These are phyloP conservation scores for Russula foetens DNA, from an alignment of 768 basidiomycete genomes.

Conservation along the genomic window DNA sequence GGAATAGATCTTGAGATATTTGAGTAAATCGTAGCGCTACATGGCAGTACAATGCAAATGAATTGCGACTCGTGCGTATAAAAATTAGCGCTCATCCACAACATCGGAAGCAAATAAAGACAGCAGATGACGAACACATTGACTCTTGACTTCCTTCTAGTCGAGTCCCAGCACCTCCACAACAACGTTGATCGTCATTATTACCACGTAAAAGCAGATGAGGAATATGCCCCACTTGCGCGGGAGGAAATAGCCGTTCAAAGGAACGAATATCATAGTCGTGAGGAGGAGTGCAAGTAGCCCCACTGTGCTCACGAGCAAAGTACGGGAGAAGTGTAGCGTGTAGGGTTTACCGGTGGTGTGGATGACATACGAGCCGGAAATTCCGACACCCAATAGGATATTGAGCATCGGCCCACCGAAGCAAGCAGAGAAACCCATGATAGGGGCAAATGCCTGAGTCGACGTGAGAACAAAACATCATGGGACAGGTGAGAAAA, in stretches of 20 bases:
- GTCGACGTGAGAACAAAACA: neutral
- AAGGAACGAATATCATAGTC: slow-evolving; percentile 78
- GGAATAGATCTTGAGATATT: neutral
- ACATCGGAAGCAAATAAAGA: neutral
- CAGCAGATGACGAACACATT: slow-evolving; percentile 1
- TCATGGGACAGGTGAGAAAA: neutral
- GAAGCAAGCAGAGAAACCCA: slow-evolving; percentile 95
- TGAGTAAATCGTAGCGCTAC: neutral
- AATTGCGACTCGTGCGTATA: neutral
- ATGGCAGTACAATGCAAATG: slow-evolving; percentile 1
- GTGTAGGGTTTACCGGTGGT: slow-evolving; percentile 53
- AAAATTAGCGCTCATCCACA: neutral
- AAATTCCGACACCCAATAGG: slow-evolving; percentile 83
- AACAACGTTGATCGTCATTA: slow-evolving; percentile 73
- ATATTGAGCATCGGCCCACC: slow-evolving; percentile 92
- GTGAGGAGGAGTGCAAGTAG: slow-evolving; percentile 66
- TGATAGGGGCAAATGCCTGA: slow-evolving; percentile 79
- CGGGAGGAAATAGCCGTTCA: slow-evolving; percentile 75
- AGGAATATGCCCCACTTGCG: slow-evolving; percentile 77
- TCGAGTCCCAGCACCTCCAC: slow-evolving; percentile 51
- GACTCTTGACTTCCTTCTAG: neutral
- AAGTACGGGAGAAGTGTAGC: slow-evolving; percentile 75
- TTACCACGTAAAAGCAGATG: slow-evolving; percentile 58
- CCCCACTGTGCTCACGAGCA: slow-evolving; percentile 77
- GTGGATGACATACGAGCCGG: slow-evolving; percentile 78